Percentiles rank a stretch among this genome's conserved stretches.
These are phyloP conservation scores for Kregervanrija pseudodelftensis DNA, from an alignment of 805 yeast genomes.

Conservation along the genomic window DNA sequence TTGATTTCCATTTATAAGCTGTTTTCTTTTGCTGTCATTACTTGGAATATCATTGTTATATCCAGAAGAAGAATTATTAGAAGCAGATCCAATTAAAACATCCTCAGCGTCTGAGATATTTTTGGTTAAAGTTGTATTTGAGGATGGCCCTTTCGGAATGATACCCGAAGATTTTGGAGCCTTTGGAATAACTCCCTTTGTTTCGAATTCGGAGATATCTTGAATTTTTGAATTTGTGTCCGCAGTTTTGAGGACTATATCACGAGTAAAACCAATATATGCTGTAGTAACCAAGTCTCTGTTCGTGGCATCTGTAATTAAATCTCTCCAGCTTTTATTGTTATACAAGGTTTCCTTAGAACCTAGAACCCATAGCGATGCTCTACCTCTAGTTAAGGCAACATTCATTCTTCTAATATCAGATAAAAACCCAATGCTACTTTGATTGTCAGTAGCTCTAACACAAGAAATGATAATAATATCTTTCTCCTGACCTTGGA, in stretches of 20 bases:
- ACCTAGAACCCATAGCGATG: slow-evolving; percentile 91
- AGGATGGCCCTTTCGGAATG: too few species aligned
- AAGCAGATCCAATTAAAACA: too few species aligned
- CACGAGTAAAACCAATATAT: slow-evolving; percentile 20
- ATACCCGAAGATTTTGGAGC: slow-evolving; percentile 1
- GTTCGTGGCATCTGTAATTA: slow-evolving; percentile 57
- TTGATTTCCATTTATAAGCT: too few species aligned
- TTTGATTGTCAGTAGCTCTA: slow-evolving; percentile 58
- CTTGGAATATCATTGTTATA: too few species aligned
- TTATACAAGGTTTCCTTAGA: slow-evolving; percentile 55
- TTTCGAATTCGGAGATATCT: neutral
- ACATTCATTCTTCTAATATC: slow-evolving; percentile 96
- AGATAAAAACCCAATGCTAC: slow-evolving; percentile 78
- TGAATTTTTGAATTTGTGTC: neutral
- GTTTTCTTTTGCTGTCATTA: too few species aligned
- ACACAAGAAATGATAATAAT: slow-evolving; percentile 93
- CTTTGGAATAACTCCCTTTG: neutral
- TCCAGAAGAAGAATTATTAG: too few species aligned
- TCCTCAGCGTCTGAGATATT: too few species aligned
- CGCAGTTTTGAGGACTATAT: neutral
- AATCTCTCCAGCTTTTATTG: slow-evolving; percentile 66
- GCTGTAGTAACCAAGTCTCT: slow-evolving; percentile 30
- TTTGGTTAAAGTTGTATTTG: too few species aligned
- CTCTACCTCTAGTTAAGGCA: slow-evolving; percentile 87
- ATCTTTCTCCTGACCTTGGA: slow-evolving; percentile 97